Percentiles rank a stretch among this genome's conserved stretches.
Conservation (phyloP, 345 rosid genomes). For the Aquilaria yunnanensis region DNA sequence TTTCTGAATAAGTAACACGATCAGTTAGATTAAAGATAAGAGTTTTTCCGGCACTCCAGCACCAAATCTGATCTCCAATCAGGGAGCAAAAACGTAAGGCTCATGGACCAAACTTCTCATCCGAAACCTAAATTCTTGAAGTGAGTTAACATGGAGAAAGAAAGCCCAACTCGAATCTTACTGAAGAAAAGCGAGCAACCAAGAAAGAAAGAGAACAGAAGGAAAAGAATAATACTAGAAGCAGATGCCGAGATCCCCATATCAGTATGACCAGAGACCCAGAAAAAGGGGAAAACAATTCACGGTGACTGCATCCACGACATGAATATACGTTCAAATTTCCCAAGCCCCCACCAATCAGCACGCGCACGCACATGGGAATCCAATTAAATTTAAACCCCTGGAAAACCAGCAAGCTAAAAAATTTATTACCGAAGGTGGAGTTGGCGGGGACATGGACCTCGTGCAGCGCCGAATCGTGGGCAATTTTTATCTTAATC, state of each 20-base stretch:
- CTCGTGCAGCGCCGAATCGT: conserved; percentile 44
- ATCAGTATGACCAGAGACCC: no score
- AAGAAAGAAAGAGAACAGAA: background rate
- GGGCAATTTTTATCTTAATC: conserved; percentile 39
- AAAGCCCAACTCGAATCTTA: no score
- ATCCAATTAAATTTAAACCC: background rate
- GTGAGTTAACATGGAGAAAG: no score
- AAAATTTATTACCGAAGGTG: conserved; percentile 51
- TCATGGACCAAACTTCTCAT: no score
- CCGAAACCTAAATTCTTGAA: no score
- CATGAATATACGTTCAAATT: background rate
- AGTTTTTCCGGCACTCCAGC: no score
- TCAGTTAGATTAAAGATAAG: no score
- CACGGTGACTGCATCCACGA: no score
- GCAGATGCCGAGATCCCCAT: background rate
- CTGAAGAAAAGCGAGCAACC: background rate
- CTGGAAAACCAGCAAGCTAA: background rate
- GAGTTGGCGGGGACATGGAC: conserved; percentile 39
- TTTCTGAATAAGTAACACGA: no score
- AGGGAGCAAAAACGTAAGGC: no score
- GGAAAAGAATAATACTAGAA: conserved; percentile 1
- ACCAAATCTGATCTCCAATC: no score
- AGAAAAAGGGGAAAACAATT: no score
- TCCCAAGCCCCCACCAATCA: background rate
- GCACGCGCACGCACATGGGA: background rate